These are phyloP conservation scores for Botrytis fabae DNA, from an alignment of 2,329 filamentous ascomycete genomes.

Conservation along the genomic window DNA sequence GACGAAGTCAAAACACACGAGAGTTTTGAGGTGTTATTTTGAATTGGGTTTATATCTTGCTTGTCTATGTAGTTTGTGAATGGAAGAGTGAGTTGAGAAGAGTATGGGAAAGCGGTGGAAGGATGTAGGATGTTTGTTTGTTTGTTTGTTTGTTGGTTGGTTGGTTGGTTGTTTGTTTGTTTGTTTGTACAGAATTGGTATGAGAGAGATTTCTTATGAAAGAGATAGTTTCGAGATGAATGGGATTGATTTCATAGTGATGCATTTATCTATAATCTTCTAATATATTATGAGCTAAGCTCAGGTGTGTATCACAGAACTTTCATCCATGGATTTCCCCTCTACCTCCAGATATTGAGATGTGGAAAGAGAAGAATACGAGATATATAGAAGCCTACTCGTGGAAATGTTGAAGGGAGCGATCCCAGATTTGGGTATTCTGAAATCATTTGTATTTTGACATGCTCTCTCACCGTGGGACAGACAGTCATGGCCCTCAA, in stretches of 20 bases:
- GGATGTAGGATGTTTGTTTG: no score
- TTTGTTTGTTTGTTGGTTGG: background rate
- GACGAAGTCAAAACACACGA: background rate
- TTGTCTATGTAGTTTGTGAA: background rate
- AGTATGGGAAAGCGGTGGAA: background rate
- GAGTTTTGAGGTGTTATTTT: background rate
- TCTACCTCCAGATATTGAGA: background rate
- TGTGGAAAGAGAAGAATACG: background rate
- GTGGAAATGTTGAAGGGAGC: background rate
- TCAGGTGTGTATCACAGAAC: background rate
- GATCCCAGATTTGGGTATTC: background rate
- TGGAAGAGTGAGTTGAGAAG: background rate
- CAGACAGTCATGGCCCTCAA: background rate
- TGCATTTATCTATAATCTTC: background rate
- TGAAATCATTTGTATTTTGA: background rate
- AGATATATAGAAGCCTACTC: accelerated
- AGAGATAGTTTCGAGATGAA: background rate
- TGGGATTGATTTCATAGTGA: no score
- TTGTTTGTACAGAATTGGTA: background rate
- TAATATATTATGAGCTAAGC: background rate
- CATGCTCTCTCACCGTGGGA: no score
- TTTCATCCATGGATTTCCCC: background rate
- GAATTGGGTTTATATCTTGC: background rate
- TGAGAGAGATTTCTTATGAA: background rate
- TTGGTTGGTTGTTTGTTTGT: no score